These are phyloP conservation scores for Umbilicaria muhlenbergii DNA, from an alignment of 495 filamentous ascomycete species.

Conservation along the genomic window DNA sequence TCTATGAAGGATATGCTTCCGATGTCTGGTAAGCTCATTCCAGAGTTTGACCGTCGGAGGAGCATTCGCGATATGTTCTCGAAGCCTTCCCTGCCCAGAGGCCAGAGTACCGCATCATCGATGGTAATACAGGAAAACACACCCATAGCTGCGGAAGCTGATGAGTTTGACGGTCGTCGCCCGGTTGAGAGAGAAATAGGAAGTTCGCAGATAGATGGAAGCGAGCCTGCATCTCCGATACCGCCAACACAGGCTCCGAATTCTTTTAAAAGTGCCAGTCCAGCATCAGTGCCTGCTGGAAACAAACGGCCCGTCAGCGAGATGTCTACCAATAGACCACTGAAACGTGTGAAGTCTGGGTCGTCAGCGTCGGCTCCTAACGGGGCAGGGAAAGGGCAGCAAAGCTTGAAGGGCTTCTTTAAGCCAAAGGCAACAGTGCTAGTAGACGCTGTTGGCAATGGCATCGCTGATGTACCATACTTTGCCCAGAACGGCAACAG, in stretches of 20 bases:
- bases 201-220: no score
- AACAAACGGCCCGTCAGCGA: slow-evolving; percentile 4
- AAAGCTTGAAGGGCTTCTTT: slow-evolving; percentile 74
- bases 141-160: no score
- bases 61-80: slow-evolving; percentile 90
- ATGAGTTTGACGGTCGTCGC: no score
- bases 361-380: slow-evolving; percentile 8
- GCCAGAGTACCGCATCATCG: no score
- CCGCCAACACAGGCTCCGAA: no score
- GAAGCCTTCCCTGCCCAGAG: slow-evolving; percentile 25
- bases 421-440: slow-evolving; percentile 32
- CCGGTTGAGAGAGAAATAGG: no score
- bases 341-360: slow-evolving; percentile 34
- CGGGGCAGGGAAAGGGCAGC: slow-evolving; percentile 39
- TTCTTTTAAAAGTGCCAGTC: no score
- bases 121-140: no score
- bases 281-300: background rate
- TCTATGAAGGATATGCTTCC: slow-evolving; percentile 47
- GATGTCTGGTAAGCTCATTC: slow-evolving; percentile 66
- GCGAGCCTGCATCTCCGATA: no score
- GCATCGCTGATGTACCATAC: background rate
- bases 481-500: no score
- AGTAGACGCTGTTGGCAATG: background rate
- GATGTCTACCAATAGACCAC: slow-evolving; percentile 1
- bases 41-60: slow-evolving; percentile 70